A percentile compares a stretch with the other conserved stretches of the same genome.
Evolutionary conservation across 1,139 yeast genomes (phyloP).

Genomic region (Yarrowia galli): DNA sequence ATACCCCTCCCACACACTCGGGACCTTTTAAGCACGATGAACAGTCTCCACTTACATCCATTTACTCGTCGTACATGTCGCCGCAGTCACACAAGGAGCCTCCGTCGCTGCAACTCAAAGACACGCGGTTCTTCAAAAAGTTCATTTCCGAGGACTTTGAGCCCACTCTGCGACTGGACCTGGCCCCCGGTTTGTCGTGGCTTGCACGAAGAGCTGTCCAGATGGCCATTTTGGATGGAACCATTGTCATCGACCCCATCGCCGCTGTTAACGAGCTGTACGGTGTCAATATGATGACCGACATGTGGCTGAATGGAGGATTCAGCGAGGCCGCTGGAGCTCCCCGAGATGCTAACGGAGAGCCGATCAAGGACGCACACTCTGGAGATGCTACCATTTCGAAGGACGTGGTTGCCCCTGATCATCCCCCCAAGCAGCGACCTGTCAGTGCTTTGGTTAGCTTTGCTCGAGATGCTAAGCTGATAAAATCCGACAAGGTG

Average conservation of each 20-base stretch:
- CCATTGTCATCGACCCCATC: constrained; percentile 84
- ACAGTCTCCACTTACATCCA: constrained; percentile 38
- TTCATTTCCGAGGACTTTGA: constrained; percentile 81
- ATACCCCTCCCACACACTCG: constrained; percentile 30
- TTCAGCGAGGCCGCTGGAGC: constrained; percentile 36
- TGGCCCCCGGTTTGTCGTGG: constrained; percentile 69
- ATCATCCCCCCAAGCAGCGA: constrained; percentile 24
- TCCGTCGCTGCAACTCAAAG: constrained; percentile 51
- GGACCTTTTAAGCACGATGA: constrained; percentile 39
- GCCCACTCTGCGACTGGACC: constrained; percentile 66
- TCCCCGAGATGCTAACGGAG: constrained; percentile 29
- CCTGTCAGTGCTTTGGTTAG: constrained; percentile 26
- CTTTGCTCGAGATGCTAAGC: constrained; percentile 35
- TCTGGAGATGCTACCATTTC: constrained; percentile 19
- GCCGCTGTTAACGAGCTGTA: constrained; percentile 74
- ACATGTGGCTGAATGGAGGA: constrained; percentile 37
- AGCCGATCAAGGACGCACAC: constrained; percentile 7
- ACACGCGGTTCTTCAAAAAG: constrained; percentile 68
- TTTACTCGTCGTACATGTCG: constrained; percentile 39
- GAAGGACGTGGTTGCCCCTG: constrained; percentile 16
- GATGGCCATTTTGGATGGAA: constrained; percentile 75
- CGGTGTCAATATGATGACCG: constrained; percentile 37
- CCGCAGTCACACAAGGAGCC: constrained; percentile 31
- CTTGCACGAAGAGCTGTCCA: constrained; percentile 65
- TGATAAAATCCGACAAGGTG: constrained; percentile 9